These are phyloP conservation scores for Coniochaeta prunicola DNA, from an alignment of 2,329 filamentous ascomycete genomes.

Conservation along the genomic window DNA sequence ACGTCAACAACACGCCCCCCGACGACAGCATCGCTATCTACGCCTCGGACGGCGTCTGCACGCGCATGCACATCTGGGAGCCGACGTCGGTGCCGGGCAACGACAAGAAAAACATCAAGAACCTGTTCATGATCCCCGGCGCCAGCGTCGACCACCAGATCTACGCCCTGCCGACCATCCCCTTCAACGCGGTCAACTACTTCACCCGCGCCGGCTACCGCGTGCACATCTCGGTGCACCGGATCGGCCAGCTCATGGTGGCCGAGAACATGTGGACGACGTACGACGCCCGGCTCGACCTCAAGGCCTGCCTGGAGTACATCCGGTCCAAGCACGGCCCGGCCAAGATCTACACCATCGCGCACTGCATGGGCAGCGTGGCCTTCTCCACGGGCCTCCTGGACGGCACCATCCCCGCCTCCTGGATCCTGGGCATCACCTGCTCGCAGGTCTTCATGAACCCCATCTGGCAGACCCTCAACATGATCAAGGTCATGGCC, in stretches of 20 bases:
- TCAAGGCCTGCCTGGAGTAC: conserved; percentile 45
- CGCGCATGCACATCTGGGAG: conserved; percentile 51
- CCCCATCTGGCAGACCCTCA: conserved; percentile 48
- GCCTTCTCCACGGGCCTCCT: conserved; percentile 51
- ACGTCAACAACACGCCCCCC: conserved; percentile 42
- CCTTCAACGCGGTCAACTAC: conserved; percentile 57
- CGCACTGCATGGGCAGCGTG: conserved; percentile 58
- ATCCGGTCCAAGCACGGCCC: conserved; percentile 32
- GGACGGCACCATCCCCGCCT: conserved; percentile 49
- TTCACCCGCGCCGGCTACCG: conserved; percentile 53
- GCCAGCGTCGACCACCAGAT: conserved; percentile 58
- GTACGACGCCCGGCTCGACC: conserved; percentile 52
- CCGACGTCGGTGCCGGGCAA: conserved; percentile 28
- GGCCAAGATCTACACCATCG: conserved; percentile 45
- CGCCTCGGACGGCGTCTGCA: conserved; percentile 44
- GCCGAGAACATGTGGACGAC: conserved; percentile 49
- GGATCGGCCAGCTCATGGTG: conserved; percentile 46
- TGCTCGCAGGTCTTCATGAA: conserved; percentile 59
- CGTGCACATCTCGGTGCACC: conserved; percentile 49
- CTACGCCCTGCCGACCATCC: conserved; percentile 54
- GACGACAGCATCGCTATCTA: conserved; percentile 32
- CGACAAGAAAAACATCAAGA: conserved; percentile 27
- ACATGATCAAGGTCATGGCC: conserved; percentile 47
- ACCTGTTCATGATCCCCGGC: conserved; percentile 55
- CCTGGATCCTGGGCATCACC: conserved; percentile 51